Base-by-base conservation (phyloP, 805 yeast species). In the Brettanomyces nanus region DNA sequence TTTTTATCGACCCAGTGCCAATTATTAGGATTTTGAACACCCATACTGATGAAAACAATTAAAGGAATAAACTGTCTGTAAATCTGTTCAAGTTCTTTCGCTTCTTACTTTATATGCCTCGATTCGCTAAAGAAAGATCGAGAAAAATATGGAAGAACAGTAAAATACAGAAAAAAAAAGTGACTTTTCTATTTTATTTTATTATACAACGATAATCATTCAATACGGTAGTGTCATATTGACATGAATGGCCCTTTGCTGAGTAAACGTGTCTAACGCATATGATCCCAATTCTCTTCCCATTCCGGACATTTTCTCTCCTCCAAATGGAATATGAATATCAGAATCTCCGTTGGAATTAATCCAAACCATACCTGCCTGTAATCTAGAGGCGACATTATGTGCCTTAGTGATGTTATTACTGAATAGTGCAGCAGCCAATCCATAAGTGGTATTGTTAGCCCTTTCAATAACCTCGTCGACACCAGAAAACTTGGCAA, bases 1-100 rank as follows among this genome's bases (percentile, higher is more conserved):
- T 92, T 92, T 62, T 90, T 90, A 64, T 90, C 97, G 45, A 89
- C 97, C 97, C 97, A 92, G 70, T 92, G 98, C 98, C 98, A 90
- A 66, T 90, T 90, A 62, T 92, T 92, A 28, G 97, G 97, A 71
- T 90, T 92, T 63, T 86, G 82, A 23, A 92, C 89, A 29, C 85
- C 97, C 97, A 90, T 90, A 28, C 38, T 46, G n/a, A n/a, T n/a
- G n/a, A n/a, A n/a, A n/a, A n/a, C n/a, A n/a, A n/a, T n/a, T n/a
- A n/a, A n/a, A n/a, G n/a, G n/a, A n/a, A n/a, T n/a, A n/a, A n/a
- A n/a, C n/a, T n/a, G n/a, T n/a, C n/a, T n/a, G n/a, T n/a, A n/a
- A n/a, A n/a, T n/a, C n/a, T n/a, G n/a, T n/a, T n/a, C n/a, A n/a
- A n/a, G n/a, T n/a, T n/a, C n/a, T n/a, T n/a, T n/a, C n/a, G n/a